Evolutionary conservation across 805 yeast species (phyloP).

Genomic region (Priceomyces fermenticarens): DNA sequence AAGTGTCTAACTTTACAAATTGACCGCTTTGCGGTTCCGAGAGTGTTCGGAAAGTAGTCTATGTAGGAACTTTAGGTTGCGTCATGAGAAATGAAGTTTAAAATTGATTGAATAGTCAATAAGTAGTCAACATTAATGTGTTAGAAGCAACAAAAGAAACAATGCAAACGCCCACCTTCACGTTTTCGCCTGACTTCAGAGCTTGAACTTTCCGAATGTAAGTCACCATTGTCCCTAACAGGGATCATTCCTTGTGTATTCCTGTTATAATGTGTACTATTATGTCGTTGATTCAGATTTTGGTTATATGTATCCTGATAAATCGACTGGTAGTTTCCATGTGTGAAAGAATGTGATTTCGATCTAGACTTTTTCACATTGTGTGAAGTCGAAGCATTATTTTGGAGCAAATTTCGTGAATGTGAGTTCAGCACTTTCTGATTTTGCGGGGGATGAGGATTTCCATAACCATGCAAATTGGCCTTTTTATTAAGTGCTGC

Average conservation of each 20-base stretch:
- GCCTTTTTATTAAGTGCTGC: conserved; percentile 85
- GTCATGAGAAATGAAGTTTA: no score
- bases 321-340: conserved; percentile 18
- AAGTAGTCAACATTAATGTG: background rate
- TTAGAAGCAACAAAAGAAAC: conserved; percentile 4
- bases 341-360: conserved; percentile 13
- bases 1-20: no score
- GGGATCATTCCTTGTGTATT: conserved; percentile 24
- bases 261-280: conserved; percentile 6
- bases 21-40: no score
- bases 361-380: conserved; percentile 8
- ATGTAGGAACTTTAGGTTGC: no score
- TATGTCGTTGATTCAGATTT: conserved; percentile 9
- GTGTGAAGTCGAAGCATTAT: background rate
- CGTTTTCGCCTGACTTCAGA: conserved; percentile 17
- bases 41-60: no score
- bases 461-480: conserved; percentile 93
- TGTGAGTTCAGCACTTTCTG: conserved; percentile 10
- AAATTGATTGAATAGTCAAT: background rate
- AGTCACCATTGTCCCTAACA: conserved; percentile 34
- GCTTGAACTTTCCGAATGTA: conserved; percentile 39
- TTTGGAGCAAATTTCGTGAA: conserved; percentile 6
- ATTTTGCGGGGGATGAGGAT: conserved; percentile 72
- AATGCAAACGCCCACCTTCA: conserved; percentile 7
- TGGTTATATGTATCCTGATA: conserved; percentile 15